These are phyloP conservation scores for Liquidambar formosana DNA, from an alignment of 164 flowering plant genomes.

Conservation along the genomic window DNA sequence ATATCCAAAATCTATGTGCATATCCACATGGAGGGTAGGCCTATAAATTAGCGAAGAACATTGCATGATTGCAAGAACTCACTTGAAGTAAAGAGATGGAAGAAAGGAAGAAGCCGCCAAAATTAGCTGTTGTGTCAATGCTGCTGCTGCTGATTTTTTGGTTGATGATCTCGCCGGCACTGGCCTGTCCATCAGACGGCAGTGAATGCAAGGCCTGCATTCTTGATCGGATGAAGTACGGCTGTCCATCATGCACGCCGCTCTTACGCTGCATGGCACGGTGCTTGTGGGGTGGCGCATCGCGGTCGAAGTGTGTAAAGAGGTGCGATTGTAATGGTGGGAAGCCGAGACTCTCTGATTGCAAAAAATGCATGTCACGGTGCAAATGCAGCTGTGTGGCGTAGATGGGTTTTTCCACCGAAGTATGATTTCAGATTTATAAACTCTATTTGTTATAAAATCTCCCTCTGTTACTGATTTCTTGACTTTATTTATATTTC, in stretches of 20 bases:
- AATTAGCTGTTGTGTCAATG: not conserved
- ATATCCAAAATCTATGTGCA: too few species aligned
- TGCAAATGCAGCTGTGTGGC: conserved; percentile 69
- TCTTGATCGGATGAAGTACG: conserved; percentile 41
- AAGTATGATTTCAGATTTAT: too few species aligned
- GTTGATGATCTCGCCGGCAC: conserved; percentile 20
- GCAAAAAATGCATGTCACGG: conserved; percentile 65
- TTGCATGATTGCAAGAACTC: not conserved
- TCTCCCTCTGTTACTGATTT: not conserved
- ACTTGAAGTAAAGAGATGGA: not conserved
- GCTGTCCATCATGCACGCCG: conserved; percentile 55
- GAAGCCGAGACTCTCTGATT: conserved; percentile 46
- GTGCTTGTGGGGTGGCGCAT: conserved; percentile 60
- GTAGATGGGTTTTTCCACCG: not conserved
- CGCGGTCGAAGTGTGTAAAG: conserved; percentile 38
- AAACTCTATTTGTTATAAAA: too few species aligned
- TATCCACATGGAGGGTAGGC: too few species aligned
- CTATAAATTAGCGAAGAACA: too few species aligned
- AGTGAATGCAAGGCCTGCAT: conserved; percentile 51
- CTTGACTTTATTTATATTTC: too few species aligned
- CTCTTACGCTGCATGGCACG: conserved; percentile 62
- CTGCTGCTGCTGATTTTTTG: conserved; percentile 20
- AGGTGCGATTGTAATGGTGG: conserved; percentile 51
- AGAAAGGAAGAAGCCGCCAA: conserved; percentile 9
- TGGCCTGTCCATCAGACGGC: conserved; percentile 38